phyloP scores from a whole-genome alignment of 1,284 basidiomycete genomes.

The Cutaneotrichosporon sp. region DNA sequence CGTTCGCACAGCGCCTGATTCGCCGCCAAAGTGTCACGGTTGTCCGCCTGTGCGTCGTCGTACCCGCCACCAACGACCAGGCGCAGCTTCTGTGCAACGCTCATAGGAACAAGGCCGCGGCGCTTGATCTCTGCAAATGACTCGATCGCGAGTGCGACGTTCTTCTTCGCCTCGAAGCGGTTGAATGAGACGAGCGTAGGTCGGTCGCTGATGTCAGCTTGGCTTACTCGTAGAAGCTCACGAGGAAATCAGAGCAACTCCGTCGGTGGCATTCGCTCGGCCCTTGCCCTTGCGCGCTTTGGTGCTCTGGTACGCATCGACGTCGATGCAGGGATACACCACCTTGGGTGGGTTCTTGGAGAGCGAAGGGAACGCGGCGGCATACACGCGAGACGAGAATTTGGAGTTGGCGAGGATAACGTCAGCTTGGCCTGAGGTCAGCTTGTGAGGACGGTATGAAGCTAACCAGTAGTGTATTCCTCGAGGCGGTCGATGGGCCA shows the following conservation, averaged over 20 bases:
- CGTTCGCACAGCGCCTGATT: constrained; percentile 62
- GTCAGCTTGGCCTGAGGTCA: constrained; percentile 71
- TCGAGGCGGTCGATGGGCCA: constrained; percentile 88
- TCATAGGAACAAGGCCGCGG: constrained; percentile 26
- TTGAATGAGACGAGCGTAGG: constrained; percentile 87
- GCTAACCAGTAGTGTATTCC: constrained; percentile 79
- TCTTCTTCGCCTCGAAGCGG: constrained; percentile 96
- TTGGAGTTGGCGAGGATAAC: constrained; percentile 87
- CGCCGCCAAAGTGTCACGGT: constrained; percentile 62
- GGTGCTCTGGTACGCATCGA: constrained; percentile 62
- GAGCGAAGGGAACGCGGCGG: constrained; percentile 71
- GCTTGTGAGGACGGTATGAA: constrained; percentile 16
- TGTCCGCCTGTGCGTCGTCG: constrained; percentile 69
- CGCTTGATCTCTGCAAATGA: constrained; percentile 59
- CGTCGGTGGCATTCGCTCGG: constrained; percentile 54
- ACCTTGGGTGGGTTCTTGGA: constrained; percentile 62
- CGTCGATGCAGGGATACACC: constrained; percentile 89
- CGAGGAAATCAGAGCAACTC: constrained; percentile 65
- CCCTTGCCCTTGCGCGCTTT: constrained; percentile 36
- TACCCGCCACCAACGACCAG: constrained; percentile 79
- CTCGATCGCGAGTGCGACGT: constrained; percentile 74
- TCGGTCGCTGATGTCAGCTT: constrained; percentile 57
- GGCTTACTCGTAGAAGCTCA: constrained; percentile 55
- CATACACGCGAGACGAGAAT: constrained; percentile 81
- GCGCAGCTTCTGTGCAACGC: constrained; percentile 52